These are phyloP conservation scores for Coffea canephora DNA, from an alignment of 257 asterid species.

Conservation along the genomic window DNA sequence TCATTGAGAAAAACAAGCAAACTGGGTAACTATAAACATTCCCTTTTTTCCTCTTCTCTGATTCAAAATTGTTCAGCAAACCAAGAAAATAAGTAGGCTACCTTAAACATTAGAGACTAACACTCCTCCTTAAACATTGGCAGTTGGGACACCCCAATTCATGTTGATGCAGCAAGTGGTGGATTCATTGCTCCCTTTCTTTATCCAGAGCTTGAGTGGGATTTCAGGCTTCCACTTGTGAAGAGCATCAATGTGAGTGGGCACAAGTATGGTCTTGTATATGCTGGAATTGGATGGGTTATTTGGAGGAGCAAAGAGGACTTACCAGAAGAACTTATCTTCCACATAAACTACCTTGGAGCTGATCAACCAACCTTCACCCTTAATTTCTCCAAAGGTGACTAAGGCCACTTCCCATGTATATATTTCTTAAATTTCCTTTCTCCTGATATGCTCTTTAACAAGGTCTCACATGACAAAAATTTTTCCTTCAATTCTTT, in stretches of 20 bases:
- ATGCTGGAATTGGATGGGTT: conserved; percentile 44
- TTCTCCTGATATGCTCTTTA: too few relatives aligned
- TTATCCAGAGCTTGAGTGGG: conserved; percentile 40
- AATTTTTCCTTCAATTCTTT: background rate
- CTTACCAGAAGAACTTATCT: conserved; percentile 38
- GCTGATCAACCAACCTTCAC: conserved; percentile 44
- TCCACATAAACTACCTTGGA: conserved; percentile 39
- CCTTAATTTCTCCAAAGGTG: conserved; percentile 40
- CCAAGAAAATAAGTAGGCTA: too few relatives aligned
- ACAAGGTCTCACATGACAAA: background rate
- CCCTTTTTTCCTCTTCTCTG: background rate
- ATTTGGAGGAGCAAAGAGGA: conserved; percentile 36
- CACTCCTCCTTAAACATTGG: background rate
- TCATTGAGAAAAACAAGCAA: conserved; percentile 26
- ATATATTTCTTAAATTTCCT: background rate
- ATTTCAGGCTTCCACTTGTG: conserved; percentile 36
- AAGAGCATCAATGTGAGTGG: conserved; percentile 45
- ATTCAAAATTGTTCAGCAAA: background rate
- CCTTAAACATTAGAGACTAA: background rate
- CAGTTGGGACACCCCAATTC: conserved; percentile 41
- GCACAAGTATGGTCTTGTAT: conserved; percentile 40
- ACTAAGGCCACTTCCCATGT: too few relatives aligned
- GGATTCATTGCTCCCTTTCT: conserved; percentile 40
- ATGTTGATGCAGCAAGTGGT: conserved; percentile 47
- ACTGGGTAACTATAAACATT: conserved; percentile 23